Evolutionary conservation across 2,329 filamentous ascomycete genomes (phyloP), one percentile per base, ranked within the genome.

Genomic region (Phoma herbarum): DNA sequence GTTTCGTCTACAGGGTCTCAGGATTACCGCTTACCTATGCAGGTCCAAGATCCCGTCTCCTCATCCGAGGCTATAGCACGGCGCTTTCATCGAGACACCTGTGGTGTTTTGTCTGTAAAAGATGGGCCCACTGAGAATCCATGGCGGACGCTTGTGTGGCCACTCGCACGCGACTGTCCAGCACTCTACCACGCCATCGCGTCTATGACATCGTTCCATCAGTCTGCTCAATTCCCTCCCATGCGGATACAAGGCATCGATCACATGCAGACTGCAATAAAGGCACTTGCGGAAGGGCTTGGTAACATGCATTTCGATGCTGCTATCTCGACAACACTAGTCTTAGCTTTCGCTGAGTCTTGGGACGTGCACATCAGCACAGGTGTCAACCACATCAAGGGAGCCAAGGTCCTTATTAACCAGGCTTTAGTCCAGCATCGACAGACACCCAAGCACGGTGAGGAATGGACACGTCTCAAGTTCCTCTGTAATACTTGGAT

Each of bases 401-500:
- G 88, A 28, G 88, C 89, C 9, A 88, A 86, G 67, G 82, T 85
- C 16, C 74, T 91, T 51, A 84, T 91, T 53, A 83, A 85, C 50
- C 84, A 85, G 66, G 85, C 86, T 4, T 74, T 90, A 23, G 75
- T 78, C 55, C 75, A 81, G 65, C 80, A 84, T 69, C 75, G 77
- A 62, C 72, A 72, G 29, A 66, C 69, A 10, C 77, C 80, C 39
- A 67, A 78, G 48, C 70, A 68, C n/a, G 82, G 81, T 4, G 71
- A 75, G 22, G 74, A 77, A 45, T 70, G 72, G 63, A 77, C 81
- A 37, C 79, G 87, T 8, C 77, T 91, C 23, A 85, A 85, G 54
- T 91, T 91, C 65, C 78, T 91, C 18, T 89, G 87, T 76, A 90
- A 90, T 68, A 86, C 86, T 4, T 91, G 87, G 86, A 82, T 90